Base-by-base conservation (phyloP, 805 yeast species). In the Hanseniaspora mollemarum region DNA sequence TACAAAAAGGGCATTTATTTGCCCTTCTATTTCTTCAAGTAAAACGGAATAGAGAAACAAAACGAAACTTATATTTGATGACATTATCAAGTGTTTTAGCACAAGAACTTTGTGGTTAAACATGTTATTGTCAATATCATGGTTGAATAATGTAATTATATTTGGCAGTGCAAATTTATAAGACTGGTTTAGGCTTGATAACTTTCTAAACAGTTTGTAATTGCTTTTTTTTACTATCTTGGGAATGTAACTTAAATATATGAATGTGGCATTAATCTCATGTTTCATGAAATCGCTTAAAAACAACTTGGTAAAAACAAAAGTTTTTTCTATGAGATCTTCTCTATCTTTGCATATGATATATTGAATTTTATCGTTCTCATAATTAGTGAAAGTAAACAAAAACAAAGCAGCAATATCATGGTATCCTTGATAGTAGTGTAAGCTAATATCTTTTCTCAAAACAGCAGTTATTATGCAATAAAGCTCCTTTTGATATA, bases 351-450 rank as follows among this genome's bases (percentile, higher is more conserved):
- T 57, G 43, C 22, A 39, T 1, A 38, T 28, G 33, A 41, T 43
- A 33, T 18, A 45, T 6, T 36, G 25, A 26, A 45, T 21, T 9
- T 10, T 29, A 7, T 26, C 13, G 4, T 42, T 24, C 29, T 45
- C 32, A 18, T 32, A 24, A 29, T 53, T 54, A 9, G 52, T 62
- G 52, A 78, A 76, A 1, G 81, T 75, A 16, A 81, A 60, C 4
- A 83, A 66, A 6, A 84, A 68, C 4, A 83, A 72, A 33, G 84
- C 72, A 1, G 86, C 87, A 19, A 92, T 70, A 59, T 92, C 97
- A 64, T 90, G 97, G 63, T 75, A 86, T 0, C 98, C 98, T 65
- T 90, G 98, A 63, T 87, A 90, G 64, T 90, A 90, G 53, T 77
- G 70, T 38, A 88, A 67, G 3, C 64, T 59, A 0, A 88, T 88